Percentiles rank a stretch among this genome's conserved stretches.
phyloP scores from a whole-genome alignment of 306 rosid species.

The Datisca glomerata region DNA sequence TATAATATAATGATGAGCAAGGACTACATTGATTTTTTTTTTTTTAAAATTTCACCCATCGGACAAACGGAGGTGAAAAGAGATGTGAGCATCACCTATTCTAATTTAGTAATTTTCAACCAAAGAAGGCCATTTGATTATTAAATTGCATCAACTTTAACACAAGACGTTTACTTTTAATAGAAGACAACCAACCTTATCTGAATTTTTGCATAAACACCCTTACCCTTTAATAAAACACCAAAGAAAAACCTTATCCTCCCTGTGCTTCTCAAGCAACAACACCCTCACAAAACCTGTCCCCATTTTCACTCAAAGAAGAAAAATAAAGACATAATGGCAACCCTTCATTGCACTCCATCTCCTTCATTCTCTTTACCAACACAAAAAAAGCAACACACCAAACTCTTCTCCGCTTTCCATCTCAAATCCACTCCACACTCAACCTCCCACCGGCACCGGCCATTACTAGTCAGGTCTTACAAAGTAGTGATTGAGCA shows the following conservation, averaged over 20 bases:
- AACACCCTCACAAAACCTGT: conserved; percentile 10
- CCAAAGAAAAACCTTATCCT: conserved; percentile 28
- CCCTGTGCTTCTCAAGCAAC: conserved; percentile 9
- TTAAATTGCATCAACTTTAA: no score
- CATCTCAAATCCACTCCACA: conserved; percentile 19
- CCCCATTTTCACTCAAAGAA: conserved; percentile 8
- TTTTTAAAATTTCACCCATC: no score
- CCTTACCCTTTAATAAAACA: no score
- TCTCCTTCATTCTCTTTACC: conserved; percentile 25
- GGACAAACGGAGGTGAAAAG: no score
- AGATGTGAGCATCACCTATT: no score
- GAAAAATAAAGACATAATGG: conserved; percentile 25
- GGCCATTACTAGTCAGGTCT: conserved; percentile 25
- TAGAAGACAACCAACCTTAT: no score
- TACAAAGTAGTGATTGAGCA: conserved; percentile 83
- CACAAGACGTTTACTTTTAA: no score
- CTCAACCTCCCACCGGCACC: conserved; percentile 17
- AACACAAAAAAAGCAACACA: conserved; percentile 22
- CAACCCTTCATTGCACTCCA: conserved; percentile 43
- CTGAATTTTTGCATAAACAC: no score
- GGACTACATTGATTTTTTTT: no score
- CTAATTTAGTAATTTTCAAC: no score
- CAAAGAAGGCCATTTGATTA: no score
- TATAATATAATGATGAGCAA: no score
- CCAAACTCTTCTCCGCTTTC: conserved; percentile 16